Conservation (phyloP, 177 flowering plant species). For the Tripterygium wilfordii region DNA sequence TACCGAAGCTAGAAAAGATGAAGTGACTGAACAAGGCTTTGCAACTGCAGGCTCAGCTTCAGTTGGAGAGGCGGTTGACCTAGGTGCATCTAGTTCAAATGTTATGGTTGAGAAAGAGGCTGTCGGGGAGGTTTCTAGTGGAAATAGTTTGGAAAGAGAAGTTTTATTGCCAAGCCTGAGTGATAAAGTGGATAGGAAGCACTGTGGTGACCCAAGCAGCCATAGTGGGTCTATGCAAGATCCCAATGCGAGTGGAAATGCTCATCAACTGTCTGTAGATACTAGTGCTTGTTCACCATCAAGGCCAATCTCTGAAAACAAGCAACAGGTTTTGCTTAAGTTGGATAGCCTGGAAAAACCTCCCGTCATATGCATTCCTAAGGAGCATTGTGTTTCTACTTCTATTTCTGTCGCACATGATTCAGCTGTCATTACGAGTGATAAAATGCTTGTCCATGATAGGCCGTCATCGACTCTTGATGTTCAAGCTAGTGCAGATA, state of each 20-base stretch:
- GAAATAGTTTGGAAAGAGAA: slow-evolving; percentile 4
- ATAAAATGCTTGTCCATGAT: slow-evolving; percentile 17
- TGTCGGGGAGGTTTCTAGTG: slow-evolving; percentile 2
- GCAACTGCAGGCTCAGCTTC: slow-evolving; percentile 6
- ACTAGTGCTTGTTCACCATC: too few species aligned
- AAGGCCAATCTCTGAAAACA: too few species aligned
- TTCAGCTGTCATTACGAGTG: slow-evolving; percentile 14
- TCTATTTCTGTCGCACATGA: slow-evolving; percentile 10
- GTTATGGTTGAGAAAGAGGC: slow-evolving; percentile 1
- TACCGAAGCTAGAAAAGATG: slow-evolving; percentile 11
- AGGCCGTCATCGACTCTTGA: slow-evolving; percentile 12
- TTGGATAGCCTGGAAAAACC: too few species aligned
- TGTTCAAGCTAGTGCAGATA: slow-evolving; percentile 17
- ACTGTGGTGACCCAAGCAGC: too few species aligned
- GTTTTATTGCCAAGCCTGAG: slow-evolving; percentile 4
- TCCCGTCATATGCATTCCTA: slow-evolving; percentile 18
- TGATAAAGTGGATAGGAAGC: too few species aligned
- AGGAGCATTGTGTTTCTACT: slow-evolving; percentile 15
- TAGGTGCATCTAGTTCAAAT: slow-evolving; percentile 3
- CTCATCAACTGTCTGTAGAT: too few species aligned
- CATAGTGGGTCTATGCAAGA: too few species aligned
- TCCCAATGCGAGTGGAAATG: too few species aligned
- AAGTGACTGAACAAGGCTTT: not conserved
- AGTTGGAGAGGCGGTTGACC: slow-evolving; percentile 7
- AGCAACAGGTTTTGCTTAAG: too few species aligned